Evolutionary conservation across 306 rosid genomes (phyloP).

Genomic region (Hippophae rhamnoides): DNA sequence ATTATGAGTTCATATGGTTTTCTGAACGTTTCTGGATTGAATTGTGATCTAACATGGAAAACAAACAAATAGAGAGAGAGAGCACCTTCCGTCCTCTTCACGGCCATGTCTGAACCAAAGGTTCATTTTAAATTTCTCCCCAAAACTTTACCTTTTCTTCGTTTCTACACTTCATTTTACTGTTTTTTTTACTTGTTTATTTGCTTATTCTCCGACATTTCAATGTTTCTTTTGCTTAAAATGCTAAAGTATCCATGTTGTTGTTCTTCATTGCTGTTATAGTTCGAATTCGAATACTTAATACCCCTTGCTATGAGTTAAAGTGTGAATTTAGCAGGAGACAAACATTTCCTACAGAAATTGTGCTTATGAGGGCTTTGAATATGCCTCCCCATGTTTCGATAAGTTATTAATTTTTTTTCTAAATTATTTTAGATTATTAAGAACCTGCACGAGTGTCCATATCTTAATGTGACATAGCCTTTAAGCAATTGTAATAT

Average conservation of each 20-base stretch:
- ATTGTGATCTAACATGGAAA: no score
- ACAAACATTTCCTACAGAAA: background rate
- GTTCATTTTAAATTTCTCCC: conserved; percentile 11
- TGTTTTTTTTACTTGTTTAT: background rate
- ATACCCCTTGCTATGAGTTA: background rate
- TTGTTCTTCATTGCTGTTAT: background rate
- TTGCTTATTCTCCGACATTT: background rate
- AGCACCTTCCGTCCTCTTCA: background rate
- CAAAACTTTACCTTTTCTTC: background rate
- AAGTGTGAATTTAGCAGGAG: background rate
- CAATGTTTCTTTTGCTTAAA: background rate
- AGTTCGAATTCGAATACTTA: background rate
- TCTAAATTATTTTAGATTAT: no score
- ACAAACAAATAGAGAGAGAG: background rate
- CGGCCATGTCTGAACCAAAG: conserved; percentile 11
- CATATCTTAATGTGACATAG: background rate
- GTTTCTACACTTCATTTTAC: background rate
- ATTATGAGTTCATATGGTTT: no score
- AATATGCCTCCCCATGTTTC: no score
- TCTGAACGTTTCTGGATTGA: no score
- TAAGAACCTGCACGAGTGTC: no score
- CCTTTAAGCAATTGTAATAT: background rate
- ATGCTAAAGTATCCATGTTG: background rate
- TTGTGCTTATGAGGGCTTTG: background rate
- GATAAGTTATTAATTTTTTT: no score